Conservation (phyloP, 2,329 filamentous ascomycete genomes). For the Xylaria digitata region DNA sequence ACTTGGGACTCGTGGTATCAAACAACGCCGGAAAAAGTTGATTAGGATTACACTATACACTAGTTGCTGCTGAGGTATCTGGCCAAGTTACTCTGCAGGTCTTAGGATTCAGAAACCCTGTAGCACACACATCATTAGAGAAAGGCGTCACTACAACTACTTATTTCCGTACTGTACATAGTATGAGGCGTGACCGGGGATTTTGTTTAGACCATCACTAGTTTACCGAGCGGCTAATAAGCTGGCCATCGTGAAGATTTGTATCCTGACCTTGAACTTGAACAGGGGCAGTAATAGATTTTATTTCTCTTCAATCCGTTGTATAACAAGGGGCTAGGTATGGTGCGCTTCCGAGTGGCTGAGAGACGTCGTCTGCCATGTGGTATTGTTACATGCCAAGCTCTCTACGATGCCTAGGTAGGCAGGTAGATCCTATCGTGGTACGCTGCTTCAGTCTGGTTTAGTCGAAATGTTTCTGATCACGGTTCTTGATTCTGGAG, state of each 20-base stretch:
- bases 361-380: slow-evolving; percentile 28
- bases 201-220: not conserved
- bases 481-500: slow-evolving; percentile 2
- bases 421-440: slow-evolving; percentile 16
- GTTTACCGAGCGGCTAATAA: not conserved
- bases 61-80: no score
- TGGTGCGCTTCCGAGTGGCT: slow-evolving; percentile 35
- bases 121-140: not conserved
- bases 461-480: slow-evolving; percentile 14
- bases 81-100: no score
- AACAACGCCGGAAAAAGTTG: no score
- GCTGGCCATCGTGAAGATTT: slow-evolving; percentile 4
- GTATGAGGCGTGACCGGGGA: not conserved
- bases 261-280: slow-evolving; percentile 10
- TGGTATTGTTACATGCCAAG: slow-evolving; percentile 36
- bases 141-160: not conserved
- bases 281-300: not conserved
- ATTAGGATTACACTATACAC: no score
- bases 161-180: no score
- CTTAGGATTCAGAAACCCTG: no score
- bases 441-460: slow-evolving; percentile 16
- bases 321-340: slow-evolving; percentile 23
- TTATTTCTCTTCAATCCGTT: not conserved
- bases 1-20: no score
- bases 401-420: slow-evolving; percentile 24